Evolutionary conservation across 805 yeast species (phyloP), one percentile per base, ranked within the genome.

Genomic region (Schwanniomyces yamadae): DNA sequence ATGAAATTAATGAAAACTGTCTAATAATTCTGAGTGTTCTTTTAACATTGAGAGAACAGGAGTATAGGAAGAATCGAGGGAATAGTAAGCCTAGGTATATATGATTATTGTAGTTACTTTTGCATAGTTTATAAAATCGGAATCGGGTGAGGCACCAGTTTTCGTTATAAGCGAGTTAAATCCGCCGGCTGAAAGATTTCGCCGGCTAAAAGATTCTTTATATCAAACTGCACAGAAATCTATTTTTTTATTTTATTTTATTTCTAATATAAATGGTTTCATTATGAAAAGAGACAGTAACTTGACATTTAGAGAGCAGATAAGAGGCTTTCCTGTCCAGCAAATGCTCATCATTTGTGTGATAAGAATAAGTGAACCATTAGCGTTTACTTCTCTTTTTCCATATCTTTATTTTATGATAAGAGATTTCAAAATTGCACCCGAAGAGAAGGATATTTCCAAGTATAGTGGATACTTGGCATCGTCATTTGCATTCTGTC

Each of bases 391-490:
- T 3, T 77, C 83, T 4, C 54, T 78, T 22, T 78, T 80, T 49
- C 85, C 85, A 3, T 80, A 79, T 47, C 70, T 78, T 25, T 80
- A 74, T 52, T 80, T 34, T 15, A 34, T 34, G 38, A 33, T 40
- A 6, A 33, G 44, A 33, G 44, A 40, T 23, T 40, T 36, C 23
- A 27, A 36, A 16, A 20, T 40, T 16, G 63, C 60, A 5, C 64
- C 72, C 24, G 60, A 64, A 16, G 75, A 75, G 31, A 68, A 74
- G n/a, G 72, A 73, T 33, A 75, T 80, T 23, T 66, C 82, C 2
- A 72, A 67, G 37, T 80, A 77, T 52, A 75, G 83, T 7, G 85
- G 86, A 5, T 78, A 78, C 48, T 57, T 80, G 37, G 71, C 82
- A 1, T 73, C 84, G 0, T 62, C 74, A n/a, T 81, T 80, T 57